Base-by-base conservation (phyloP, 2,329 filamentous ascomycete genomes). In the Alternaria solani region DNA sequence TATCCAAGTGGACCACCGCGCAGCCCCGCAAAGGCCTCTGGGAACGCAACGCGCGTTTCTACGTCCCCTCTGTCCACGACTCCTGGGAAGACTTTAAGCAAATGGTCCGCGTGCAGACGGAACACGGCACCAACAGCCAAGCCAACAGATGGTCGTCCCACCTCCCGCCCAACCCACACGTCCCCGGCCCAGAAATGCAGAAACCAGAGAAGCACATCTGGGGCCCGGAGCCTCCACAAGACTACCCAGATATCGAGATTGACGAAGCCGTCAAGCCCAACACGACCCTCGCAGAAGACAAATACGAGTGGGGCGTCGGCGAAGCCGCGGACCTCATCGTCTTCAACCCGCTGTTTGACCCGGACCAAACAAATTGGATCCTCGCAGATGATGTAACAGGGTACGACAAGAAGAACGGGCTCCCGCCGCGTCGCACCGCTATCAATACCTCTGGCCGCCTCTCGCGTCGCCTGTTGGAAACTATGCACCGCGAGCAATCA, bases 11-110 rank as follows among this genome's bases (percentile, higher is more conserved):
- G 88, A 87, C 89, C 2, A 84, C 84, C 57, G 77, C 86, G 49
- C 91, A 94, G 73, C 87, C 89, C 2, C 86, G 91, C 28, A 86
- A 87, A 61, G 87, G 88, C n/a, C 82, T 93, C 9, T 94, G 91
- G 91, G 91, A 94, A 75, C 87, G 91, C 48, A 89, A 88, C 51
- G 85, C 88, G 25, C 88, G 90, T 63, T 94, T 93, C 79, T 94
- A 93, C 74, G 87, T 93, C 8, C 91, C 91, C 0, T 81, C 82
- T 0, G 82, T 88, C 34, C 91, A 93, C 69, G 90, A 89, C 30
- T 82, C 82, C 28, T 93, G 89, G 89, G 86, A 90, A 39, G 88
- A 93, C 71, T 93, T 93, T 75, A 87, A 84, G 8, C 81, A 85
- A 16, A 84, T 87, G 71, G 89, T 92, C 4, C 83, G 87, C 49